Percentiles rank a stretch among this genome's conserved stretches.
Evolutionary conservation across 176 grass and related monocot species (phyloP).

Genomic region (Cenchrus fungigraminus): DNA sequence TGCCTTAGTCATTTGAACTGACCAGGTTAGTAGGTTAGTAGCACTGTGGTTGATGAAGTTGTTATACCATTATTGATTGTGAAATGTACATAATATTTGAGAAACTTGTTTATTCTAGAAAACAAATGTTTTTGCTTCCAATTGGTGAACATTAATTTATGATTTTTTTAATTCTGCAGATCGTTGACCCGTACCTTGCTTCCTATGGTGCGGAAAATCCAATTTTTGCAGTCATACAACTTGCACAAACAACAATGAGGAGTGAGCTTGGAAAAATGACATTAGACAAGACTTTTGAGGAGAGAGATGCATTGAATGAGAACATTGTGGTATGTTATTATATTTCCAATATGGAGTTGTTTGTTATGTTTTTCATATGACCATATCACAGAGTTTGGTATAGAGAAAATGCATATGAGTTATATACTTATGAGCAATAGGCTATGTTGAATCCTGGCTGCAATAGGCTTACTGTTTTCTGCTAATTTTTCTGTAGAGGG

Average conservation of each 20-base stretch:
- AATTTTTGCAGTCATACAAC: constrained; percentile 84
- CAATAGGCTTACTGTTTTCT: not conserved
- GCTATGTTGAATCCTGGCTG: not conserved
- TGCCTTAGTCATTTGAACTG: not conserved
- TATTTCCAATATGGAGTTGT: not conserved
- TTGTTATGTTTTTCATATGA: constrained; percentile 23
- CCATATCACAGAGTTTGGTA: not conserved
- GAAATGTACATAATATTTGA: not conserved
- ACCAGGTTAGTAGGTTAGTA: no score
- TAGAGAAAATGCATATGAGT: constrained; percentile 4
- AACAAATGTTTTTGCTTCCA: not conserved
- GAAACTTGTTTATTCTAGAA: constrained; percentile 2
- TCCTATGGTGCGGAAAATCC: constrained; percentile 90
- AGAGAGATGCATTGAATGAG: constrained; percentile 78
- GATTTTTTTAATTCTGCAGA: constrained; percentile 51
- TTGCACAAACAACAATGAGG: constrained; percentile 92
- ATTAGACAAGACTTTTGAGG: constrained; percentile 88
- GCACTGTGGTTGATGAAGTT: not conserved
- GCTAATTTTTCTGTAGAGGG: constrained; percentile 55
- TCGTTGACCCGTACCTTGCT: constrained; percentile 84
- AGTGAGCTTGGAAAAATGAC: constrained; percentile 95
- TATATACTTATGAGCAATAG: constrained; percentile 5
- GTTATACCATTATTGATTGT: not conserved
- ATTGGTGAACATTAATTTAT: constrained; percentile 9
- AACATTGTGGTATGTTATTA: constrained; percentile 74